Conservation (phyloP, 805 yeast genomes). For the Yarrowia sp. region DNA sequence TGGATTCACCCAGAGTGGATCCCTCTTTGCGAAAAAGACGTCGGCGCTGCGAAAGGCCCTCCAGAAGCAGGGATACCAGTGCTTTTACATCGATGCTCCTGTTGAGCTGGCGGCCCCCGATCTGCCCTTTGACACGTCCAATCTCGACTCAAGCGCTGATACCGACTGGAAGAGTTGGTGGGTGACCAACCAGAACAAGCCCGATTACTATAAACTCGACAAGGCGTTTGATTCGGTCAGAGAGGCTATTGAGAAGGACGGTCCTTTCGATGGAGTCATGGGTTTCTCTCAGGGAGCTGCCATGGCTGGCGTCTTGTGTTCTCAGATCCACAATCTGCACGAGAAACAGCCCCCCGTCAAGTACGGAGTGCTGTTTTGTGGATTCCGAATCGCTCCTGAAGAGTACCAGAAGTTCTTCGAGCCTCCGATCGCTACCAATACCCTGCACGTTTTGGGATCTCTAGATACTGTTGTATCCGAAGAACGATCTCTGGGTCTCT, state of each 20-base stretch:
- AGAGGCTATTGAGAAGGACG: slow-evolving; percentile 64
- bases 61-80: slow-evolving; percentile 67
- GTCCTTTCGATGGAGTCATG: slow-evolving; percentile 86
- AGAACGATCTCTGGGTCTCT: slow-evolving; percentile 68
- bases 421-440: slow-evolving; percentile 51
- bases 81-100: slow-evolving; percentile 84
- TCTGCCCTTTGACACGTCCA: slow-evolving; percentile 71
- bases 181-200: slow-evolving; percentile 56
- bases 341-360: slow-evolving; percentile 63
- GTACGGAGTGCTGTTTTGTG: slow-evolving; percentile 80
- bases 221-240: slow-evolving; percentile 59
- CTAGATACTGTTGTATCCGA: slow-evolving; percentile 85
- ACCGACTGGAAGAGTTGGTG: slow-evolving; percentile 78
- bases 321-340: slow-evolving; percentile 62
- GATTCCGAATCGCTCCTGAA: slow-evolving; percentile 52
- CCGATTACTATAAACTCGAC: slow-evolving; percentile 49
- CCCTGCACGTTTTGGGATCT: slow-evolving; percentile 85
- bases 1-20: slow-evolving; percentile 84
- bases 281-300: slow-evolving; percentile 98
- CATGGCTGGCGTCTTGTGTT: slow-evolving; percentile 72
- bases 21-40: slow-evolving; percentile 84
- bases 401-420: slow-evolving; percentile 48
- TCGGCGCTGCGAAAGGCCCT: slow-evolving; percentile 85
- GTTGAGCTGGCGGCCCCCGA: slow-evolving; percentile 67
- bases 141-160: slow-evolving; percentile 57